Percentiles rank a stretch among this genome's conserved stretches.
phyloP scores from a whole-genome alignment of 129 eudicot genomes.

The Dittrichia graveolens region DNA sequence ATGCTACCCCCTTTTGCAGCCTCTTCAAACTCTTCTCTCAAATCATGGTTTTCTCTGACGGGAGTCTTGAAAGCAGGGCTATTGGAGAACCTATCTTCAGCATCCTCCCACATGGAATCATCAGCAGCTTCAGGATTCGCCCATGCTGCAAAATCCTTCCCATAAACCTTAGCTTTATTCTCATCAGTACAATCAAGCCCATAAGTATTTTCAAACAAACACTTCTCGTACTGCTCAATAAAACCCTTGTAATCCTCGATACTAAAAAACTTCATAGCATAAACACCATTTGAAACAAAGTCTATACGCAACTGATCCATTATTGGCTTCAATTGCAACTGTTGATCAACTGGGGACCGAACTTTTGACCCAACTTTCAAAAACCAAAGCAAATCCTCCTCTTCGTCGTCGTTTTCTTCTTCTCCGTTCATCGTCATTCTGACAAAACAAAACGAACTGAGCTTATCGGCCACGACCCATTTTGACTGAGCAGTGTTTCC shows the following conservation, averaged over 20 bases:
- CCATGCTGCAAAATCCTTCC: constrained; percentile 91
- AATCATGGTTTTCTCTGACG: constrained; percentile 38
- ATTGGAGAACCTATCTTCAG: constrained; percentile 52
- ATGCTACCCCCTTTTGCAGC: constrained; percentile 74
- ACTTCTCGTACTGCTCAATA: constrained; percentile 56
- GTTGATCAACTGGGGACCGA: constrained; percentile 50
- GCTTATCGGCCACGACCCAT: constrained; percentile 60
- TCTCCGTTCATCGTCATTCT: constrained; percentile 36
- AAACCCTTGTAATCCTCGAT: constrained; percentile 58
- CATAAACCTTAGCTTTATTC: constrained; percentile 78
- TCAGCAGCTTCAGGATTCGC: constrained; percentile 86
- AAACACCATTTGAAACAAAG: constrained; percentile 75
- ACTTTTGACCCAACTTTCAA: constrained; percentile 73
- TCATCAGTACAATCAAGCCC: constrained; percentile 59
- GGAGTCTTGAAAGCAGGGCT: constrained; percentile 57
- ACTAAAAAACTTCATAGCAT: constrained; percentile 62
- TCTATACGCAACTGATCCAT: constrained; percentile 68
- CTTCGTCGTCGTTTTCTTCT: constrained; percentile 49
- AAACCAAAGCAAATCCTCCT: constrained; percentile 55
- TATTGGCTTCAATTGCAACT: constrained; percentile 68
- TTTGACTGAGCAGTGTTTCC: constrained; percentile 57
- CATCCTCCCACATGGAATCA: constrained; percentile 97
- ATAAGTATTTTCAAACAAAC: constrained; percentile 85
- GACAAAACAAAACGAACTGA: constrained; percentile 44
- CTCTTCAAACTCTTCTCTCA: constrained; percentile 91